Conservation (phyloP, 1,139 yeast genomes). For the Protomyces macrosporus region DNA sequence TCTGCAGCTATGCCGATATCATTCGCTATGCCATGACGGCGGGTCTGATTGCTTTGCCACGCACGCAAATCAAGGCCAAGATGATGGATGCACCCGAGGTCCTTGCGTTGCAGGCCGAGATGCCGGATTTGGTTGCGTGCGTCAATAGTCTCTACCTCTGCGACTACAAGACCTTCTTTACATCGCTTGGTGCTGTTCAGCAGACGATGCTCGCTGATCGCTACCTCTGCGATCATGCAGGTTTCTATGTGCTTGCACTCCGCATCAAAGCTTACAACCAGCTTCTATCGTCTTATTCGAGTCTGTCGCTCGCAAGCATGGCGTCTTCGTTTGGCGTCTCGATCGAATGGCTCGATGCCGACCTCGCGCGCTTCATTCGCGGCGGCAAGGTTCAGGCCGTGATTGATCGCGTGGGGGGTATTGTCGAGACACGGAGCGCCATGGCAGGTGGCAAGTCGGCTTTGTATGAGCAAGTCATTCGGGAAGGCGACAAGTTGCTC, state of each 20-base stretch:
- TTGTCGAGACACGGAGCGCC: slow-evolving; percentile 70
- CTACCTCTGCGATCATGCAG: slow-evolving; percentile 72
- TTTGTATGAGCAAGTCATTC: slow-evolving; percentile 81
- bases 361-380: slow-evolving; percentile 84
- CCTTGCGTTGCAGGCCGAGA: slow-evolving; percentile 67
- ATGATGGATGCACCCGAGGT: slow-evolving; percentile 93
- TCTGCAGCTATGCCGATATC: slow-evolving; percentile 81
- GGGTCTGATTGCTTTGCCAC: slow-evolving; percentile 73
- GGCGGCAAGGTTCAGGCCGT: slow-evolving; percentile 91
- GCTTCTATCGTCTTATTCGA: slow-evolving; percentile 86
- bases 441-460: slow-evolving; percentile 94
- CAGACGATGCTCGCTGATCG: slow-evolving; percentile 71
- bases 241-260: slow-evolving; percentile 83
- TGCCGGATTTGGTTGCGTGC: slow-evolving; percentile 71
- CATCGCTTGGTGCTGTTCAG: slow-evolving; percentile 69
- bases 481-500: slow-evolving; percentile 86
- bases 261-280: slow-evolving; percentile 94
- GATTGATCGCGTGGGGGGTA: slow-evolving; percentile 91
- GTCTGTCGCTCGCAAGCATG: slow-evolving; percentile 84
- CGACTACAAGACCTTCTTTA: slow-evolving; percentile 77
- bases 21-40: slow-evolving; percentile 83
- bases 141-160: slow-evolving; percentile 86
- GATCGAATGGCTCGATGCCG: slow-evolving; percentile 68
- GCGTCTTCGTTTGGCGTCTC: slow-evolving; percentile 87
- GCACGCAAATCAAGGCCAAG: slow-evolving; percentile 78